Base-by-base conservation (phyloP, 2,329 filamentous ascomycete species). In the Pseudocercospora ulei region DNA sequence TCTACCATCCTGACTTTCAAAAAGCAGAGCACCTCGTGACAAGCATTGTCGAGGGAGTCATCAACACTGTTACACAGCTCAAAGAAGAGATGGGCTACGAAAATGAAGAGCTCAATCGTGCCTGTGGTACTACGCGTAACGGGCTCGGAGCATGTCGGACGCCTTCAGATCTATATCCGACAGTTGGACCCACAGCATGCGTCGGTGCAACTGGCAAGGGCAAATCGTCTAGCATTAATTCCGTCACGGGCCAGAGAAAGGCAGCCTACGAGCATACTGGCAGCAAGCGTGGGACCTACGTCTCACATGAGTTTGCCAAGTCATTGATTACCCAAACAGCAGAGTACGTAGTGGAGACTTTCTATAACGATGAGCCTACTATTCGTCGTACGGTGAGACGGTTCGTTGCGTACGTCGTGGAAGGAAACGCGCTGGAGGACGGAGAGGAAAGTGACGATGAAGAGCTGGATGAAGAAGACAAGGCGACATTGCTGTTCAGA, bases 131-230 rank as follows among this genome's bases (percentile, higher is more conserved):
- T 2, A 7, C 5, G 5, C 5, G 25, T 8, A 16, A 24, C 4
- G 35, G 35, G 4, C 40, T 43, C 13, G 17, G 16, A 3, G 28
- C 14, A 11, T 38, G 27, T 7, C 27, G 33, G 7, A 38, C 14
- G 3, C 42, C 42, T 12, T 29, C 28, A 8, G 14, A 34, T 7
- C 25, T 12, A 16, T 44, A 44, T 18, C 37, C 37, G 12, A 5
- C n/a, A 8, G 3, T 19, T 17, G 36, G 27, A 5, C 18, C 37
- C 5, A 27, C 35, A 2, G 37, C 37, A 3, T 43, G 33, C 12
- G 22, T 41, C 4, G 48, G 46, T 7, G 26, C 36, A 7, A 42
- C 48, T 9, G 48, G 46, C 2, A 48, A 43, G 12, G 48, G 48
- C n/a, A 51, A 51, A 16, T 47, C 46, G 1, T 39, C 36, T 1